Base-by-base conservation (phyloP, 305 asterid species). In the Fraxinus ornus region DNA sequence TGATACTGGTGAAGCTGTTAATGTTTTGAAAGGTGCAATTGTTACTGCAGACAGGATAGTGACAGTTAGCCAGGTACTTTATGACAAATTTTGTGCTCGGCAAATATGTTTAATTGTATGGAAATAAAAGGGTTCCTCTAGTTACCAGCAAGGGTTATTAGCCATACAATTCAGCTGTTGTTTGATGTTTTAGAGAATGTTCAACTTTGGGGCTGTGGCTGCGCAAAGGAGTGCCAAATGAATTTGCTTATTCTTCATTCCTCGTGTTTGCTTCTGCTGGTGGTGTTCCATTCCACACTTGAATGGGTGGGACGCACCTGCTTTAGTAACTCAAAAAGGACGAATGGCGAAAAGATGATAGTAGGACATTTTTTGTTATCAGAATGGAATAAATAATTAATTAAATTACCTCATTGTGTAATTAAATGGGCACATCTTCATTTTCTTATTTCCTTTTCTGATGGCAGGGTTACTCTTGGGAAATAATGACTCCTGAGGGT, bases 1-100 rank as follows among this genome's bases (percentile, higher is more conserved):
- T 33, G 98, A 94, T 85, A 96, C 98, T 30, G 99, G 99, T 55
- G 98, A 93, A 90, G 97, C 99, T 1, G 98, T 96, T 81, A 96
- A 96, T 83, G 89, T 93, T 80, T 88, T 96, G 81, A 96, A 96
- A 88, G 90, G 97, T 79, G 98, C 98, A 84, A 87, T 96, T 32
- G 94, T 95, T 83, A 92, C 97, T 60, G 95, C 99, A 39, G 99
- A 96, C 86, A 89, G 99, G 86, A 91, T 96, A 82, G 84, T 94
- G 83, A 91, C 99, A 47, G 99, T 96, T 82, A 96, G 99, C 92
- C 89, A 93, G 98, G 99, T 96, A 84, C 22, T 74, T 78, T 64
- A 32, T 17, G 49, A 57, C 32, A 47, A 7, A 10, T 32, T 19
- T 21, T 70, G 36, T 79, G 22, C 44, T 19, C 28, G 17, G 9